These are phyloP conservation scores for Cutaneotrichosporon sp. DNA, from an alignment of 1,284 basidiomycete genomes.

Conservation along the genomic window DNA sequence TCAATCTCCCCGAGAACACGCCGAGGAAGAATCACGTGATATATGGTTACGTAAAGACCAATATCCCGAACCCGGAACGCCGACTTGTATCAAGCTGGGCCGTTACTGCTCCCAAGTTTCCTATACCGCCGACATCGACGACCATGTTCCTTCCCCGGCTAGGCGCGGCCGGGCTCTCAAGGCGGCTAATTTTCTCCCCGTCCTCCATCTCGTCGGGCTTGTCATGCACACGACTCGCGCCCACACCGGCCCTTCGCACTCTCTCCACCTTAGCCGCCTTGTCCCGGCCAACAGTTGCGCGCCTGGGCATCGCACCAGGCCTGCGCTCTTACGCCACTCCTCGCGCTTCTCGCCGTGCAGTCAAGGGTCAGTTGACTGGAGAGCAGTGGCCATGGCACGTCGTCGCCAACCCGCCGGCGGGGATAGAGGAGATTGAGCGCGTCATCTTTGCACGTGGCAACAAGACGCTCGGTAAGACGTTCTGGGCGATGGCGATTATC, in stretches of 20 bases:
- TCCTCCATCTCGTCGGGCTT: background rate
- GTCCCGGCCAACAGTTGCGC: background rate
- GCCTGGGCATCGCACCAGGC: slow-evolving; percentile 1
- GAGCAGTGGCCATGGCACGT: slow-evolving; percentile 26
- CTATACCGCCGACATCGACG: background rate
- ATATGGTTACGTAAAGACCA: background rate
- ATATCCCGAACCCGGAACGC: background rate
- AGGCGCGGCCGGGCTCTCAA: background rate
- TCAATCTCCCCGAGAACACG: too few species aligned
- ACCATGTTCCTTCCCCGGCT: background rate
- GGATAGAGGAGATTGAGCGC: slow-evolving; percentile 21
- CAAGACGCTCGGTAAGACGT: slow-evolving; percentile 7
- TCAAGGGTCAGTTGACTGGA: background rate
- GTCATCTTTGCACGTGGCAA: slow-evolving; percentile 26
- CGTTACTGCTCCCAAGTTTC: background rate
- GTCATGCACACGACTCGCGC: background rate
- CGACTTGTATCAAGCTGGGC: background rate
- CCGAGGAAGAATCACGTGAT: too few species aligned
- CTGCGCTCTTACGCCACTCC: background rate
- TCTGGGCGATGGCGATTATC: slow-evolving; percentile 17
- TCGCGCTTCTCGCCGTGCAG: background rate
- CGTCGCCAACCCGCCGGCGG: slow-evolving; percentile 13
- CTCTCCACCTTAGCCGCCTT: background rate
- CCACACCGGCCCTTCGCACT: background rate
- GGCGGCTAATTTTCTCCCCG: background rate